Percentiles rank a stretch among this genome's conserved stretches.
phyloP scores from a whole-genome alignment of 1,139 yeast species.

The Candida sp. region DNA sequence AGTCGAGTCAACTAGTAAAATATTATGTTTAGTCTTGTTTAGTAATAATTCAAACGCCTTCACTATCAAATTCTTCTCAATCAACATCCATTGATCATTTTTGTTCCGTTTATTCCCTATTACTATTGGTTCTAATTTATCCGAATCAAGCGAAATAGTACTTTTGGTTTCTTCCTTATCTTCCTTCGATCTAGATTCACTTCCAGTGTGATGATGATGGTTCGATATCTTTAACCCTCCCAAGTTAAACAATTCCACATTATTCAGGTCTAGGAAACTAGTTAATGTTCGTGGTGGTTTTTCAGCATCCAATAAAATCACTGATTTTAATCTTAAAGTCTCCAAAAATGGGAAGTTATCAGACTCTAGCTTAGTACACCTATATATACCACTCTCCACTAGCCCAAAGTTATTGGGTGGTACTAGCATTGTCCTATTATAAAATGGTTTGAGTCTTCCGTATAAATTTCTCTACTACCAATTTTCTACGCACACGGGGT shows the following conservation, averaged over 20 bases:
- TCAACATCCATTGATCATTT: slow-evolving; percentile 69
- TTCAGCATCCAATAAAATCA: slow-evolving; percentile 67
- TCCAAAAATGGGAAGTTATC: slow-evolving; percentile 66
- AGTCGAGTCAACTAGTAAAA: slow-evolving; percentile 75
- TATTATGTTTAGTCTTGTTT: slow-evolving; percentile 62
- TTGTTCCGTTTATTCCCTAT: slow-evolving; percentile 18
- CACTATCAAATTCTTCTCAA: slow-evolving; percentile 54
- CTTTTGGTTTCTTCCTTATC: slow-evolving; percentile 4
- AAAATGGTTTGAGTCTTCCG: too few species aligned
- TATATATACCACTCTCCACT: slow-evolving; percentile 69
- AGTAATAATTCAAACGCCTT: slow-evolving; percentile 59
- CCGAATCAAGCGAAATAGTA: neutral
- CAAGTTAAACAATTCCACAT: slow-evolving; percentile 42
- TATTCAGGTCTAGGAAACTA: slow-evolving; percentile 41
- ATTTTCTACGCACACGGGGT: neutral
- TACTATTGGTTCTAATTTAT: slow-evolving; percentile 13
- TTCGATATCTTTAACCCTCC: slow-evolving; percentile 43
- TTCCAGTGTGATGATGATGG: slow-evolving; percentile 35
- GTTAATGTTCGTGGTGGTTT: slow-evolving; percentile 58
- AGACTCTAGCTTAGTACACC: slow-evolving; percentile 52
- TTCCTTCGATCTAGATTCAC: neutral
- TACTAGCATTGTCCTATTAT: slow-evolving; percentile 48
- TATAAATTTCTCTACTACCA: too few species aligned
- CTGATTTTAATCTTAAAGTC: slow-evolving; percentile 55
- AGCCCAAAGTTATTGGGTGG: slow-evolving; percentile 80